These are phyloP conservation scores for Heterobasidion annosum DNA, from an alignment of 1,284 basidiomycete species.

Conservation along the genomic window DNA sequence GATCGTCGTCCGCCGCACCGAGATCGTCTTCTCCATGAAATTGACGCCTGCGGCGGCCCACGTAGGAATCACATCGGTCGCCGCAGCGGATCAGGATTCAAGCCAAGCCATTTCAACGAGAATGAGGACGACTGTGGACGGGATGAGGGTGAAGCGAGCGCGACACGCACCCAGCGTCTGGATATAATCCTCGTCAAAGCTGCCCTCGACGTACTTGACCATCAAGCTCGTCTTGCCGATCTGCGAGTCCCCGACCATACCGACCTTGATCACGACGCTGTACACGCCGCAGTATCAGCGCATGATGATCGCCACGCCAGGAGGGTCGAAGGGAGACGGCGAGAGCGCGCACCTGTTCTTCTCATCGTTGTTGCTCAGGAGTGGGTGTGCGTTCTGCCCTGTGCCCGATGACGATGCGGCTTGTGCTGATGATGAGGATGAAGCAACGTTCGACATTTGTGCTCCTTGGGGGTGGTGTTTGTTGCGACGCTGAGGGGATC, in stretches of 20 bases:
- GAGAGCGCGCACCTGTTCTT: slow-evolving; percentile 52
- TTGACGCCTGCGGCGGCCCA: slow-evolving; percentile 67
- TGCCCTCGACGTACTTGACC: slow-evolving; percentile 98
- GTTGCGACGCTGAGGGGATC: no score
- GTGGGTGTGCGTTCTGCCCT: slow-evolving; percentile 39
- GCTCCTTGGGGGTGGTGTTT: no score
- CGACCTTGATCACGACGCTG: slow-evolving; percentile 95
- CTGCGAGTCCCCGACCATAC: slow-evolving; percentile 98
- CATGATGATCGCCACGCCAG: neutral
- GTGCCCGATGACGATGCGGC: slow-evolving; percentile 32
- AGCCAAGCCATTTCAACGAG: no score
- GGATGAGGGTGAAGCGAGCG: neutral
- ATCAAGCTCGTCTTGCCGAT: slow-evolving; percentile 98
- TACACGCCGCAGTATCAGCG: neutral
- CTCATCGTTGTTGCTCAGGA: slow-evolving; percentile 60
- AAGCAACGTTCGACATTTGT: slow-evolving; percentile 21
- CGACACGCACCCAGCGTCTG: slow-evolving; percentile 81
- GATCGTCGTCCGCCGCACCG: slow-evolving; percentile 94
- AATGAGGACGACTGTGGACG: no score
- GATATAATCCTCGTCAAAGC: slow-evolving; percentile 98
- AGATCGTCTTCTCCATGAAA: slow-evolving; percentile 99
- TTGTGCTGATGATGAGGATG: slow-evolving; percentile 20
- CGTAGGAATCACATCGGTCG: neutral
- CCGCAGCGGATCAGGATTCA: no score
- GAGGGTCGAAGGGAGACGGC: neutral